Evolutionary conservation across 2,329 filamentous ascomycete genomes (phyloP), one percentile per base, ranked within the genome.

Genomic region (Neofusicoccum laricinum): DNA sequence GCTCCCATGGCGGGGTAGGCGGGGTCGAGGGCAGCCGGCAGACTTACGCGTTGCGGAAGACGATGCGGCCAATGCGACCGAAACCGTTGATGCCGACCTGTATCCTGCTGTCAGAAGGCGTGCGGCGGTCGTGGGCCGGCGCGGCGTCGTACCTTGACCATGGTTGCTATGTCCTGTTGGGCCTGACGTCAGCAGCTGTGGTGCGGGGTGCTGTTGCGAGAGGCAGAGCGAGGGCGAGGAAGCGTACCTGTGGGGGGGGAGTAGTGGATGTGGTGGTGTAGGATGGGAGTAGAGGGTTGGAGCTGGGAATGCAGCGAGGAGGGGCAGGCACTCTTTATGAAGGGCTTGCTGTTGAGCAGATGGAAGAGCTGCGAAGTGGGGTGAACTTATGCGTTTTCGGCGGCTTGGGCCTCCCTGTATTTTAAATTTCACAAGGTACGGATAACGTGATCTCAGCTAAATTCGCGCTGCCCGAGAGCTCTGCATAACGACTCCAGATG

Each of bases 41-140:
- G 57, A 87, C 86, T 80, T 79, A 89, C 87, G 94, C 92, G 86
- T 97, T 98, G 85, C 94, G 92, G 91, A 98, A 95, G 86, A 98
- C 88, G 81, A 99, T 97, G 82, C 95, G 91, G 78, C 95, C 95
- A 84, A 99, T 99, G 84, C 95, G 93, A 85, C 95, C 95, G 87
- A 99, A 99, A 82, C 95, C 94, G 90, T 97, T 98, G 90, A 97
- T 97, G 82, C 93, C 93, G 80, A 96, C 92, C 88, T 96, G 87
- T 79, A 85, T n/a, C 10, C 36, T 14, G 36, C 38, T 63, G 61
- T 63, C 30, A 63, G 49, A 40, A 40, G 12, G 46, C 11, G 51
- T 46, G 32, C 59, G 61, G 49, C 53, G 45, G 57, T 64, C 74
- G 67, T 68, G 68, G 68, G 71, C 67, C 66, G 63, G 41, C 34